A percentile compares a stretch with the other conserved stretches of the same genome.
phyloP scores from a whole-genome alignment of 164 flowering plant genomes.

The Warburgia ugandensis region DNA sequence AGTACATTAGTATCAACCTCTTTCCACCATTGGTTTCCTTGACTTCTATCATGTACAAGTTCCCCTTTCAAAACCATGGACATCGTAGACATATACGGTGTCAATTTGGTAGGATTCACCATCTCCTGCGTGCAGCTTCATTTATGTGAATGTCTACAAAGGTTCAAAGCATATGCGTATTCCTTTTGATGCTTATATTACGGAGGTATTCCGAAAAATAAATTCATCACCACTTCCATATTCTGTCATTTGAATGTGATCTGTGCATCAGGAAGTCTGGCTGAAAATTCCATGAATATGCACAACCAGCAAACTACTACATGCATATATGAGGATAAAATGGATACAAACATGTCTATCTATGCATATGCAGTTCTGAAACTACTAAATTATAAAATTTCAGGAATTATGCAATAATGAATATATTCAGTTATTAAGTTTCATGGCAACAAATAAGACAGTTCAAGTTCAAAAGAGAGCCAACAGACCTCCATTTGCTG shows the following conservation, averaged over 20 bases:
- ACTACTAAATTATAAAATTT: neutral
- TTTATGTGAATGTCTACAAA: too few relatives aligned
- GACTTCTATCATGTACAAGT: too few relatives aligned
- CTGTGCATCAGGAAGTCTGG: neutral
- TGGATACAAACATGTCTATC: neutral
- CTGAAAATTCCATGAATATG: neutral
- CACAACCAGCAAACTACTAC: neutral
- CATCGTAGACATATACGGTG: too few relatives aligned
- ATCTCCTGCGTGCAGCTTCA: too few relatives aligned
- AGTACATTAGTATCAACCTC: too few relatives aligned
- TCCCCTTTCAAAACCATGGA: too few relatives aligned
- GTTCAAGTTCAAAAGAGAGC: neutral
- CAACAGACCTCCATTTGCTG: slow-evolving; percentile 25
- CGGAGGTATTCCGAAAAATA: too few relatives aligned
- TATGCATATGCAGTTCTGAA: neutral
- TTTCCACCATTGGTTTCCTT: too few relatives aligned
- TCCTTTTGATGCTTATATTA: neutral
- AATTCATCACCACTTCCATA: neutral
- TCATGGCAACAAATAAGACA: neutral
- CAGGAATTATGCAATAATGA: neutral
- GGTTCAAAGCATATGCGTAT: neutral
- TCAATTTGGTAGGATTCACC: too few relatives aligned
- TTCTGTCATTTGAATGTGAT: neutral
- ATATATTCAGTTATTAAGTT: neutral
- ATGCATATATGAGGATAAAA: neutral